Percentiles rank a stretch among this genome's conserved stretches.
Evolutionary conservation across 768 basidiomycete genomes (phyloP).

Genomic region (Termitomyces sp.): DNA sequence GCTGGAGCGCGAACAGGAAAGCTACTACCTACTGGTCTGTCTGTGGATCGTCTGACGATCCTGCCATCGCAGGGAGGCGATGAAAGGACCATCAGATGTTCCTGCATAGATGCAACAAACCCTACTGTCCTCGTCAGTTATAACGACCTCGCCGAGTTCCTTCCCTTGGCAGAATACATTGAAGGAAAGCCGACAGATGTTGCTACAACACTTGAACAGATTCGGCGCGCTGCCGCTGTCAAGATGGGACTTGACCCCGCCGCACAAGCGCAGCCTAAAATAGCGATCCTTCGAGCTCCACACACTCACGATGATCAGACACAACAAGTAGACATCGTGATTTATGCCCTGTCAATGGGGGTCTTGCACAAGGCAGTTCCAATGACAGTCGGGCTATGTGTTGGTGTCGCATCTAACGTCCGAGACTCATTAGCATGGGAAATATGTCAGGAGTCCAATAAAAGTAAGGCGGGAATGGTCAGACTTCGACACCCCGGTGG

Average conservation of each 20-base stretch:
- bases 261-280: conserved; percentile 67
- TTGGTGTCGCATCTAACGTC: conserved; percentile 58
- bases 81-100: conserved; percentile 29
- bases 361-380: conserved; percentile 66
- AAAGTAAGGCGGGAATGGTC: conserved; percentile 25
- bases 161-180: conserved; percentile 35
- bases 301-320: conserved; percentile 16
- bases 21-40: conserved; percentile 56
- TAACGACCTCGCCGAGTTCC: conserved; percentile 33
- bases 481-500: conserved; percentile 64
- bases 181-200: conserved; percentile 21
- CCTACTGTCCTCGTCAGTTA: conserved; percentile 61
- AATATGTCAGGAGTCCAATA: conserved; percentile 29
- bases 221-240: conserved; percentile 51
- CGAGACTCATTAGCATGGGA: conserved; percentile 52
- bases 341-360: conserved; percentile 68
- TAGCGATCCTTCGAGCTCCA: conserved; percentile 48
- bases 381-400: conserved; percentile 67
- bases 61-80: conserved; percentile 8
- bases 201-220: conserved; percentile 37
- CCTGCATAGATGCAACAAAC: conserved; percentile 71
- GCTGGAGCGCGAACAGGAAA: conserved; percentile 67
- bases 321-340: conserved; percentile 40
- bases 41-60: conserved; percentile 40
- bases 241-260: conserved; percentile 61